Evolutionary conservation across 805 yeast species (phyloP).

Genomic region (Saturnispora diversa): DNA sequence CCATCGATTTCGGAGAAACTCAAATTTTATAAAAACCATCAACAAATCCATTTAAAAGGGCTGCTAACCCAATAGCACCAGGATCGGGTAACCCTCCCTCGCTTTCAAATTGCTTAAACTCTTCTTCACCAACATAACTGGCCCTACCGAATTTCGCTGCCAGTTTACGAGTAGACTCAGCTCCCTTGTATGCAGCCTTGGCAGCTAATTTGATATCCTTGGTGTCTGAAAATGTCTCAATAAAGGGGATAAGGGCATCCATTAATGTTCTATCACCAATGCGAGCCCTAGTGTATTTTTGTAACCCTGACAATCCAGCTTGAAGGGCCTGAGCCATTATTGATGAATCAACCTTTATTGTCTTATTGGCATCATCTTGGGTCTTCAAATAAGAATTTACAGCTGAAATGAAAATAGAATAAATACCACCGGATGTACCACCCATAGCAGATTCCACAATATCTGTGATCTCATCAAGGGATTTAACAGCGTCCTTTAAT

Average conservation of each 20-base stretch:
- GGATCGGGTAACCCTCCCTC: constrained; percentile 88
- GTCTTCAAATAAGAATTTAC: constrained; percentile 47
- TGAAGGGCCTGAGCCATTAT: constrained; percentile 40
- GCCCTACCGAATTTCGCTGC: constrained; percentile 92
- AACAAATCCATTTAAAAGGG: constrained; percentile 27
- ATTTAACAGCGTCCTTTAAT: constrained; percentile 45
- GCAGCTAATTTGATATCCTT: constrained; percentile 53
- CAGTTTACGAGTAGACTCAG: constrained; percentile 62
- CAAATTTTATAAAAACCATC: constrained; percentile 17
- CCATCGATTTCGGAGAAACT: too few species aligned
- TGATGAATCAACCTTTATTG: constrained; percentile 22
- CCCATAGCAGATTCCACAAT: constrained; percentile 87
- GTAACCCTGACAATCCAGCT: constrained; percentile 62
- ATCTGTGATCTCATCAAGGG: constrained; percentile 68
- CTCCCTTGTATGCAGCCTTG: constrained; percentile 64
- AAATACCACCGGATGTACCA: constrained; percentile 92
- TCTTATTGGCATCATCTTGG: constrained; percentile 30
- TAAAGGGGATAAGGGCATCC: constrained; percentile 85
- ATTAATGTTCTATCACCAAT: constrained; percentile 82
- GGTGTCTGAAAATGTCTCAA: constrained; percentile 46
- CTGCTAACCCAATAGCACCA: constrained; percentile 80
- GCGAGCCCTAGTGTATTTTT: constrained; percentile 82
- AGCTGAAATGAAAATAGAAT: constrained; percentile 77
- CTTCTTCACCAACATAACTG: constrained; percentile 68
- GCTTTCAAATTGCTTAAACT: constrained; percentile 39